Base-by-base conservation (phyloP, 768 basidiomycete genomes). In the Suillus spraguei region DNA sequence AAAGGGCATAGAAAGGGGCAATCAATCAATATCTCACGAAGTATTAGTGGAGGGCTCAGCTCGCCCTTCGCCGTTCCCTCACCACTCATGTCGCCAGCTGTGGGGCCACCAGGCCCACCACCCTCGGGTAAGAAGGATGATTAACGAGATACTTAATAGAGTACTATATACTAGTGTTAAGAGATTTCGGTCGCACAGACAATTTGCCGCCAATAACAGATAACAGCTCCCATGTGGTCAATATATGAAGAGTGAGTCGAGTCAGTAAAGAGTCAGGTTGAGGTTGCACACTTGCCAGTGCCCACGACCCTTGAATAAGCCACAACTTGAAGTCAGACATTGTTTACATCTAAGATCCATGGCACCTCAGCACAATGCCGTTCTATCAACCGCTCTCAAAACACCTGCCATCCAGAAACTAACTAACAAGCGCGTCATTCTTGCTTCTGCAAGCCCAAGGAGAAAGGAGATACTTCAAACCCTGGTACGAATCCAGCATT, bases 381-480 rank as follows among this genome's bases (percentile, higher is more conserved):
- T 93, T 56, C 85, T 91, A 10, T 74, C 87, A 0, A 81, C 87
- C 70, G 91, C 91, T 1, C 81, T 94, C 14, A 74, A 80, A 42
- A 81, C 85, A 1, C 88, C 88, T 13, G 80, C 80, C 0, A 78
- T 88, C 50, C 80, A 88, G 68, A 92, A 89, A 72, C 83, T 97
- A 1, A 72, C 80, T 44, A 87, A 85, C 24, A 95, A 94, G 72
- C 83, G 92, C 4, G 84, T 98, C 54, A 78, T 97, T 3, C 81
- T 98, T 1, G 95, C 95, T 1, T 97, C 95, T 5, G 88, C 86
- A 62, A 95, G 93, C 68, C 92, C 94, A 1, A 83, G 95, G 67
- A 81, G 95, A 69, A 87, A 85, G 70, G 94, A 95, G 61, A 94
- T 97, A 64, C 83, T 98, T 24, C 82, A 80, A 60, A 88, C 83